Base-by-base conservation (phyloP, 371 early-diverging fungal species). In the Circinella umbellata region DNA sequence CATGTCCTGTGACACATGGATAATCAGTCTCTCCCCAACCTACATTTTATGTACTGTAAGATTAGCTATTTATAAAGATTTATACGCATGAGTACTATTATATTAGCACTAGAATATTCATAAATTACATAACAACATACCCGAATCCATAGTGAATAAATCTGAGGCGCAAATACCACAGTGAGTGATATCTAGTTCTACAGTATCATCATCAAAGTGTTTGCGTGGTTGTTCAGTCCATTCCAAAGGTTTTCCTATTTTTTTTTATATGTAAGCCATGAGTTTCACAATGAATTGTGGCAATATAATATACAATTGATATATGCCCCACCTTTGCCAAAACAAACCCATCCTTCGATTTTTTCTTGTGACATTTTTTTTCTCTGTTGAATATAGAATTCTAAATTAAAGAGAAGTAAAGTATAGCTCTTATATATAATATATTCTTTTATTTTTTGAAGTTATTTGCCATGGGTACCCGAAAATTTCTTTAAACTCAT, bases 1-100 rank as follows among this genome's bases (percentile, higher is more conserved):
- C 89, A 36, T 68, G 68, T 66, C 92, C 92, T 42, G 85, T 86
- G 48, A 90, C 83, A 55, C 76, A 74, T 36, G 92, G 91, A 76
- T 83, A 91, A 39, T 69, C 42, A 42, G 42, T 42, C 42, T 42
- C 42, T 42, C 42, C 42, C 42, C 42, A 42, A 42, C 42, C 66
- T 46, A 89, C 82, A 13, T 51, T 14, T 51, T 51, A 51, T 51
- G 42, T 9, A 42, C 11, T 42, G 8, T 9, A 47, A 47, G 47
- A 15, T 51, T 51, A 51, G 51, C 7, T 51, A 4, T 14, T 51
- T 17, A 2, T 42, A 9, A 9, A 42, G 42, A 42, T 42, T 9
- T 11, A 42, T 42, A 42, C 42, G 3, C 42, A 42, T 9, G 42
- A 42, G 3, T 2, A 1, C 42, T 27, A 27, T 27, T 27, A 27